Base-by-base conservation (phyloP, 2,329 filamentous ascomycete genomes). In the Rhinocladiella mackenziei region DNA sequence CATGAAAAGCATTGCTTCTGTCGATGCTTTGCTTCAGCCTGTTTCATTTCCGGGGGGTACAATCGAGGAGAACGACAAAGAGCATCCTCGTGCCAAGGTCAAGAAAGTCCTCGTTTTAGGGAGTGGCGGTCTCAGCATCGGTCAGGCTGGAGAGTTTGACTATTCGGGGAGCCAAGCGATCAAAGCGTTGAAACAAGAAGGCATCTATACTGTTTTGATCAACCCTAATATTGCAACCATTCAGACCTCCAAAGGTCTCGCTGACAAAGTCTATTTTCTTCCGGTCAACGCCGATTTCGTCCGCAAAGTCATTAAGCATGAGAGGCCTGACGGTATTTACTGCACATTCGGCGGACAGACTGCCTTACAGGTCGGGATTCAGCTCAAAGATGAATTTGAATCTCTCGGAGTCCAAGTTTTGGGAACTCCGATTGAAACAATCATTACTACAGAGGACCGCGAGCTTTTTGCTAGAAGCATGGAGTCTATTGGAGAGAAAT, bases 161-260 rank as follows among this genome's bases (percentile, higher is more conserved):
- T 98, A 98, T 73, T 97, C 92, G 41, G 92, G 92, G 53, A 94
- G 86, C 66, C 92, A 98, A 68, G 92, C 91, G 33, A 97, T 98
- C 75, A 98, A 98, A 74, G 92, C 92, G 26, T 65, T 98, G 59
- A 97, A 97, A 70, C 86, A 97, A 66, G 92, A 97, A 69, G 91
- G 89, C 50, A 96, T 97, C 60, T 97, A 96, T 73, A 96, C 92
- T 2, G 84, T 98, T 53, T 75, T 98, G 53, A 97, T 98, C 76
- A 98, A 98, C 71, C 92, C 92, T 45, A 98, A 98, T 65, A 97
- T 98, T 64, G 92, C 92, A 56, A 98, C 92, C 0, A 97, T 97
- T 52, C 92, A 98, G 67, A 98, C 92, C 3, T 97, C 92, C 40
- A 96, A 96, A 71, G 92, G 92, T 54, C 74, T 98, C 40, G 92